A percentile compares a stretch with the other conserved stretches of the same genome.
Evolutionary conservation across 2,329 filamentous ascomycete species (phyloP).

Genomic region (Cadophora sp.): DNA sequence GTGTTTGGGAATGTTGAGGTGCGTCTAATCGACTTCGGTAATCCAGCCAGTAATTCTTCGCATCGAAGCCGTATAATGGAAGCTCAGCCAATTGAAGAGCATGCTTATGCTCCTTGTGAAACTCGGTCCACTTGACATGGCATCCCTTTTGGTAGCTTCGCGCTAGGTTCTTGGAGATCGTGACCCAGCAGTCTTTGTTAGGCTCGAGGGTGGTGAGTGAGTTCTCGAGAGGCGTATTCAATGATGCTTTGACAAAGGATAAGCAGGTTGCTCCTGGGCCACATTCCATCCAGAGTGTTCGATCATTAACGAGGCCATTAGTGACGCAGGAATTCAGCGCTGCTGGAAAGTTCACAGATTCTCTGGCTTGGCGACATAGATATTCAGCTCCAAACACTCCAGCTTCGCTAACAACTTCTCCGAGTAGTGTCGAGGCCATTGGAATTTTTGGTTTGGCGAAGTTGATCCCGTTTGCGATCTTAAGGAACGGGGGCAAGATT

Average conservation of each 20-base stretch:
- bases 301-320: conserved; percentile 8
- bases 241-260: conserved; percentile 68
- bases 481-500: conserved; percentile 65
- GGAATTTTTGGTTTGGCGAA: conserved; percentile 63
- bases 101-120: conserved; percentile 64
- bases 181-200: conserved; percentile 68
- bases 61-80: conserved; percentile 71
- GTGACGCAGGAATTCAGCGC: conserved; percentile 61
- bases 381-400: conserved; percentile 66
- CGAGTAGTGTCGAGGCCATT: conserved; percentile 71
- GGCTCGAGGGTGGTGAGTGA: conserved; percentile 66
- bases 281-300: conserved; percentile 73
- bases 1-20: conserved; percentile 60
- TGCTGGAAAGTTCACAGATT: conserved; percentile 72
- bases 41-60: conserved; percentile 71
- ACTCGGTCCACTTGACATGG: conserved; percentile 73
- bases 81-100: conserved; percentile 65
- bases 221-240: conserved; percentile 49
- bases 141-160: conserved; percentile 67
- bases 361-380: conserved; percentile 68
- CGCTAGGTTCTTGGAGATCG: conserved; percentile 62
- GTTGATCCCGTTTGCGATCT: conserved; percentile 55
- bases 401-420: conserved; percentile 62
- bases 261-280: conserved; percentile 76
- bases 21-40: conserved; percentile 66